phyloP scores from a whole-genome alignment of 228 moss, liverwort and hornwort genomes.

The Sphagnum fallax region DNA sequence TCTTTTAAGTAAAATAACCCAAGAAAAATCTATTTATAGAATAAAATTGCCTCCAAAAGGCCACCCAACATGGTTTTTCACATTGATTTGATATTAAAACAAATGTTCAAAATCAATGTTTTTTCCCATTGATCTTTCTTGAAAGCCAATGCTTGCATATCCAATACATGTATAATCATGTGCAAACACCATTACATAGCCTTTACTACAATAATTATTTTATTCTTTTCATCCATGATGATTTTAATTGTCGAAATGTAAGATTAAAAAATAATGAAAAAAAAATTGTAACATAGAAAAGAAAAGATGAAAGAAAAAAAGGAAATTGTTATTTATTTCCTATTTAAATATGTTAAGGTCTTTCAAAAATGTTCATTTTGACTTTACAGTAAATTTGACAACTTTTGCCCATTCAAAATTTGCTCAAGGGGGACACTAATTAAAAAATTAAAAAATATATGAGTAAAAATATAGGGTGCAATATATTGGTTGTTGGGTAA shows the following conservation, averaged over 20 bases:
- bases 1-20: not conserved
- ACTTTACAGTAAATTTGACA: not conserved
- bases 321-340: not conserved
- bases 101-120: too few species aligned
- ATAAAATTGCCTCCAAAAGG: not conserved
- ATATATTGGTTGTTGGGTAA: too few species aligned
- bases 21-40: too few species aligned
- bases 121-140: too few species aligned
- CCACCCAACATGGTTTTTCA: not conserved
- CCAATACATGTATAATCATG: too few species aligned
- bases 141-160: too few species aligned
- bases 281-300: not conserved
- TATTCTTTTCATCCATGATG: not conserved
- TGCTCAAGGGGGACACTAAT: too few species aligned
- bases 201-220: not conserved
- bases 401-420: too few species aligned
- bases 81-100: not conserved
- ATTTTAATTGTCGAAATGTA: not conserved
- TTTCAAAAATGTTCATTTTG: not conserved
- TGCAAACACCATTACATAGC: not conserved
- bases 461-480: too few species aligned
- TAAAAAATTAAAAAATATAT: too few species aligned
- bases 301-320: not conserved
- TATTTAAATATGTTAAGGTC: not conserved
- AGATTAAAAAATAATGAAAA: not conserved